Evolutionary conservation across 805 yeast genomes (phyloP).

Genomic region (Yamadazyma tumulicola): DNA sequence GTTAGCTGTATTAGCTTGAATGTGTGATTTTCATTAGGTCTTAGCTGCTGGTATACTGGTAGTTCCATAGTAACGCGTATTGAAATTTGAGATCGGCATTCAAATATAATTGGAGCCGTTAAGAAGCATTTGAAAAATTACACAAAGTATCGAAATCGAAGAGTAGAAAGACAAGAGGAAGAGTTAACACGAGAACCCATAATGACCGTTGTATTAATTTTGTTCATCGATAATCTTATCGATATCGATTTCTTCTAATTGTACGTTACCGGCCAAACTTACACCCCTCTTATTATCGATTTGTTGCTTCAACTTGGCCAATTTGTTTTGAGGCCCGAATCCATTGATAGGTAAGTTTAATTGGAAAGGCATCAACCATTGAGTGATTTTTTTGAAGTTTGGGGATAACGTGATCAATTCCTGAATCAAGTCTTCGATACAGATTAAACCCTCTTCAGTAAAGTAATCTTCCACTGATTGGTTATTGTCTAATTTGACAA

Average conservation of each 20-base stretch:
- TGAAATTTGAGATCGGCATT: neutral
- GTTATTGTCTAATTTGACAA: slow-evolving; percentile 65
- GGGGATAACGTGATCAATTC: slow-evolving; percentile 65
- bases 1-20: slow-evolving; percentile 53
- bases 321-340: slow-evolving; percentile 67
- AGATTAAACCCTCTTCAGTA: slow-evolving; percentile 60
- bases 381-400: slow-evolving; percentile 54
- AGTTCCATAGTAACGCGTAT: neutral
- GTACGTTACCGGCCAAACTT: slow-evolving; percentile 62
- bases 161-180: neutral
- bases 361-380: slow-evolving; percentile 68
- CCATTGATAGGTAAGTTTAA: slow-evolving; percentile 70
- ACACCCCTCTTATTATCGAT: slow-evolving; percentile 47
- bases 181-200: too few relatives aligned
- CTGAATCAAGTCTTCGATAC: slow-evolving; percentile 78
- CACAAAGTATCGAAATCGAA: neutral
- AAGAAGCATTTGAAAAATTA: neutral
- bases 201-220: slow-evolving; percentile 35
- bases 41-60: slow-evolving; percentile 5
- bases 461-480: slow-evolving; percentile 69
- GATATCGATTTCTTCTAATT: slow-evolving; percentile 68
- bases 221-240: slow-evolving; percentile 65
- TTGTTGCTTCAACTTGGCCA: slow-evolving; percentile 58
- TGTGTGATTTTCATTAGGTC: slow-evolving; percentile 14
- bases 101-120: too few relatives aligned